phyloP scores from a whole-genome alignment of 768 basidiomycete species.

The Lactarius tabidus region DNA sequence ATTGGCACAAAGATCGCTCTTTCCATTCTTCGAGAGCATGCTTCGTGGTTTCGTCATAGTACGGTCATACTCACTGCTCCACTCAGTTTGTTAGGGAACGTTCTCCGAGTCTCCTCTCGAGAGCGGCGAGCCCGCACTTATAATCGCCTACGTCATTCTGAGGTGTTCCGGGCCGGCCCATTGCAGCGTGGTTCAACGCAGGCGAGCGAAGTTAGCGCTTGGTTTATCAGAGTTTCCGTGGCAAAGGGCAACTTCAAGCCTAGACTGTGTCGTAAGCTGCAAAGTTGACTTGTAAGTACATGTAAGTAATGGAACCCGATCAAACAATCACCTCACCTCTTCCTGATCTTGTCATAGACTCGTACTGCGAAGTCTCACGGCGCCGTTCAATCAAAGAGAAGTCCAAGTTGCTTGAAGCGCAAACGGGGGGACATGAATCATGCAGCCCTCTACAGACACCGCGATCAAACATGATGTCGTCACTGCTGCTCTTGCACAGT shows the following conservation, averaged over 20 bases:
- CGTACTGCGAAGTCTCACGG: neutral
- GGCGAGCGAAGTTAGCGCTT: neutral
- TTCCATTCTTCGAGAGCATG: neutral
- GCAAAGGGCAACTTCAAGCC: neutral
- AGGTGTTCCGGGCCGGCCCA: neutral
- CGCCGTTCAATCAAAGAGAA: neutral
- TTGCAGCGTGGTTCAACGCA: neutral
- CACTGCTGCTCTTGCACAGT: constrained; percentile 40
- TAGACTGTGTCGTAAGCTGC: neutral
- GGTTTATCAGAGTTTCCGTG: neutral
- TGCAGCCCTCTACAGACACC: constrained; percentile 20
- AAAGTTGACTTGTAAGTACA: neutral
- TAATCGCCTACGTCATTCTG: neutral
- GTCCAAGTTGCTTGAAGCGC: neutral
- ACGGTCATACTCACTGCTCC: neutral
- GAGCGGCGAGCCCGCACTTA: too few relatives aligned
- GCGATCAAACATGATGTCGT: constrained; percentile 33
- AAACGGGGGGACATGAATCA: neutral
- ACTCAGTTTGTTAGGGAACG: neutral
- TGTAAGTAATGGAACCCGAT: neutral
- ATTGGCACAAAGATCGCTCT: neutral
- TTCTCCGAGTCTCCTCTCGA: neutral
- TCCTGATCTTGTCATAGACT: neutral
- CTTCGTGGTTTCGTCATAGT: neutral
- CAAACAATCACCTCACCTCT: neutral